Base-by-base conservation (phyloP, 2,329 filamentous ascomycete species). In the Periconia sp. region DNA sequence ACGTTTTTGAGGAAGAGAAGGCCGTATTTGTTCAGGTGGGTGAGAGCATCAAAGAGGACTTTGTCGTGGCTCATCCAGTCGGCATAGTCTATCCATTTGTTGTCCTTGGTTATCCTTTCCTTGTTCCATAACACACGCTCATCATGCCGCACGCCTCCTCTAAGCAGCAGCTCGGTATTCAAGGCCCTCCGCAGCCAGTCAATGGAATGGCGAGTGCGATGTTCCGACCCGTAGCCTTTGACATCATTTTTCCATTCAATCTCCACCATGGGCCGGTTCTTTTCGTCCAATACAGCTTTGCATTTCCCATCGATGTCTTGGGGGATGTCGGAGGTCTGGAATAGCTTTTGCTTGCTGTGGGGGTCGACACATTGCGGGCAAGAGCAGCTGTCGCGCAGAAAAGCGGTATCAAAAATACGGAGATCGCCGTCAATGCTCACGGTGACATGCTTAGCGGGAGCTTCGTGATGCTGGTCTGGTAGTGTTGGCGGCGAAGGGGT, bases 1-100 rank as follows among this genome's bases (percentile, higher is more conserved):
- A 96, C 87, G 55, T 85, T 82, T 46, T 82, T 84, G 27, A 97
- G 73, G 71, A 96, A 91, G 15, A 96, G 76, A 0, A 97, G 76
- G 0, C 94, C 94, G 47, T 87, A 82, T 31, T 76, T 76, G 35
- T 82, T 76, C 3, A 97, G 78, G 47, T 86, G 81, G 13, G 77
- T 72, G 49, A 96, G 77, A 2, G 84, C 87, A 2, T 78, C 69
- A 64, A 81, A 82, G 52, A 96, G 85, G 0, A 77, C 77, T 0
- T 72, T 65, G 45, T 83, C 84, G 14, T 80, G 66, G 1, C 74
- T 70, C 80, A 95, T 88, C 74, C 91, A 97, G 40, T 86, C 84
- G 0, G 84, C 66, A 73, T 89, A 96, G 50, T 85, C 78, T 42
- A 94, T 77, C 72, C 82, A 85, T 46, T 77, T 74, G 11, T 85